Evolutionary conservation across 768 basidiomycete genomes (phyloP).

Genomic region (Agaricus sinodeliciosus): DNA sequence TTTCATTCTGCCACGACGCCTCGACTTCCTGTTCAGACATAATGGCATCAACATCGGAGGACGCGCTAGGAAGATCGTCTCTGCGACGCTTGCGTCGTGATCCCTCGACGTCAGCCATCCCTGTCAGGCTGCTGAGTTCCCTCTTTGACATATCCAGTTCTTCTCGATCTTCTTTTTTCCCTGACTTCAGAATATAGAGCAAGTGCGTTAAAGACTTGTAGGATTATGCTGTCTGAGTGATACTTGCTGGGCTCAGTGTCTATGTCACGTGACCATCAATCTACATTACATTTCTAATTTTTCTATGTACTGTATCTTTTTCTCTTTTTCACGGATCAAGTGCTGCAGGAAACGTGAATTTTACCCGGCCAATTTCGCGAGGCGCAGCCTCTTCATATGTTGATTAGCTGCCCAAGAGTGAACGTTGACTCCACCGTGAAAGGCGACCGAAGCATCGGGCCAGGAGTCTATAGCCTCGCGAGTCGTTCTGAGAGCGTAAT

Average conservation of each 20-base stretch:
- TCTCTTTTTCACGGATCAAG: too few relatives aligned
- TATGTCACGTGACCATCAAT: conserved; percentile 10
- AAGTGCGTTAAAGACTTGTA: neutral
- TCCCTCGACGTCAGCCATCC: conserved; percentile 27
- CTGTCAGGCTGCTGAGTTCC: conserved; percentile 28
- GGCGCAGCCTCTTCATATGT: conserved; percentile 39
- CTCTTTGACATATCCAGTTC: conserved; percentile 32
- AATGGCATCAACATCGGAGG: conserved; percentile 36
- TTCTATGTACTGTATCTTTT: neutral
- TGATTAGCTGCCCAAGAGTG: conserved; percentile 54
- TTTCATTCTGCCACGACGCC: conserved; percentile 14
- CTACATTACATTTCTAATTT: too few relatives aligned
- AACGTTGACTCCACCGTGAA: conserved; percentile 66
- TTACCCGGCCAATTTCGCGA: conserved; percentile 29
- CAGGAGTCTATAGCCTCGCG: conserved; percentile 13
- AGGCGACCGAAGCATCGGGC: conserved; percentile 53
- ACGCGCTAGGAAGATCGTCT: conserved; percentile 24
- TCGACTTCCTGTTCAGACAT: conserved; percentile 26
- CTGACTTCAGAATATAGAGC: neutral
- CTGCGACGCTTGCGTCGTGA: conserved; percentile 39
- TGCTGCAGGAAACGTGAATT: neutral
- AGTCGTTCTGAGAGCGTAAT: conserved; percentile 31
- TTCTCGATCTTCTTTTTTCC: neutral
- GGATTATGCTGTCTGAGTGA: conserved; percentile 4
- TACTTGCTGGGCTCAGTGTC: neutral